Conservation (phyloP, 345 rosid species). For the Eucalyptus lansdowneana region DNA sequence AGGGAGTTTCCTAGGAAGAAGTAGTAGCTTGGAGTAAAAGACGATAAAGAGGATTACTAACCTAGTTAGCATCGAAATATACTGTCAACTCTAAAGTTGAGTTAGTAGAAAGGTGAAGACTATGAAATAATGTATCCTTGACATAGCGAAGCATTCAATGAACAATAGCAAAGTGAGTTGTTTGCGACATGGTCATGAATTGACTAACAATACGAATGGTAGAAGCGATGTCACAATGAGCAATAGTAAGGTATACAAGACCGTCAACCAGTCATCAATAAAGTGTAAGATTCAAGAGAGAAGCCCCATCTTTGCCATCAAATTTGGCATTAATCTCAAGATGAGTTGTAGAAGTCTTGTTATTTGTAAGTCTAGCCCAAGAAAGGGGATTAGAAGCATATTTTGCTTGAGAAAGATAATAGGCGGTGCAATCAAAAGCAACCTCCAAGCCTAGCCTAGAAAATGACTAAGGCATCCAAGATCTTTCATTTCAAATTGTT, state of each 20-base stretch:
- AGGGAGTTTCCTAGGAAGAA: neutral
- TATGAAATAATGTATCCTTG: too few relatives aligned
- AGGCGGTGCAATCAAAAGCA: neutral
- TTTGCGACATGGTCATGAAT: neutral
- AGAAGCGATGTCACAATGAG: neutral
- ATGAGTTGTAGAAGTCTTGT: neutral
- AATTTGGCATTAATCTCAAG: neutral
- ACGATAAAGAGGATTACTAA: neutral
- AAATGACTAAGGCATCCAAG: neutral
- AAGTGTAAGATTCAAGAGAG: neutral
- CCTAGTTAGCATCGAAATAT: too few relatives aligned
- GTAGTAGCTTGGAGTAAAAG: neutral
- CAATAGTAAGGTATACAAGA: neutral
- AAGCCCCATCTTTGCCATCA: neutral
- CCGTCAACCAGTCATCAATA: accelerated
- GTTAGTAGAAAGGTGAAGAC: neutral
- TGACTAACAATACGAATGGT: neutral
- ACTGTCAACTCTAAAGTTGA: neutral
- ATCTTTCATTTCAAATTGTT: neutral
- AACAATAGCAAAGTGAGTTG: neutral
- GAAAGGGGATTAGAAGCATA: neutral
- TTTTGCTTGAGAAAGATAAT: neutral
- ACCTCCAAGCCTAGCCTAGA: neutral
- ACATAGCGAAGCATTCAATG: neutral
- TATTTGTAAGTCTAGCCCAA: neutral